Conservation (phyloP, 163 green algal species). For the Prototheca wickerhamii region DNA sequence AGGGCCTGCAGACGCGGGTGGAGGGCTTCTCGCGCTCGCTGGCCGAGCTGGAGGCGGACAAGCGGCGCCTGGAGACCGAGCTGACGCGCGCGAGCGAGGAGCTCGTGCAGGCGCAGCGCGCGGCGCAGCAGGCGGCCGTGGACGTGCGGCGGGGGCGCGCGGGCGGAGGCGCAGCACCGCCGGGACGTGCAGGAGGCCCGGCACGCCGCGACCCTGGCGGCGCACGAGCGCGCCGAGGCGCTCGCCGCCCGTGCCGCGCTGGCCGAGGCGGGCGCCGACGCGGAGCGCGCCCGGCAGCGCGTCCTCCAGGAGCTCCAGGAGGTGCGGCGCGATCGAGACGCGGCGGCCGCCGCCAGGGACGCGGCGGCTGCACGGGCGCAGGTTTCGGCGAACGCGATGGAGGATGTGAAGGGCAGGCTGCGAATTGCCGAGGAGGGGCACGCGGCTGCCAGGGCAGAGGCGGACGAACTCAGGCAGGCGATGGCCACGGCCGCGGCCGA, state of each 20-base stretch:
- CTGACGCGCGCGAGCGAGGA: not conserved
- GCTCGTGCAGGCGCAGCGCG: not conserved
- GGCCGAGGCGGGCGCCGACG: not conserved
- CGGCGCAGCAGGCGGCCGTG: not conserved
- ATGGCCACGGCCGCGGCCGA: too few species aligned
- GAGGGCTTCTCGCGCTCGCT: not conserved
- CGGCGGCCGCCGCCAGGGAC: not conserved
- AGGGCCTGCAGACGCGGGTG: not conserved
- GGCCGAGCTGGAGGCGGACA: not conserved
- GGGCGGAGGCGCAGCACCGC: not conserved
- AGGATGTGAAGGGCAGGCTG: too few species aligned
- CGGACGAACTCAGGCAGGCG: too few species aligned
- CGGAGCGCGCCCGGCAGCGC: not conserved
- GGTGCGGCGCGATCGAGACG: not conserved
- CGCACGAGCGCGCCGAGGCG: not conserved
- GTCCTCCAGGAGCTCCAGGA: not conserved
- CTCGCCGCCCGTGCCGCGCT: not conserved
- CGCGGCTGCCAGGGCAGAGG: too few species aligned
- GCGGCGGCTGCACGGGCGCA: too few species aligned
- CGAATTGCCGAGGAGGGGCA: too few species aligned
- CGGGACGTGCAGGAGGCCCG: not conserved
- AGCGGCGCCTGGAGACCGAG: not conserved
- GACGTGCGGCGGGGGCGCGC: not conserved
- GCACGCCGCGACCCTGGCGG: not conserved
- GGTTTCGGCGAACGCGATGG: too few species aligned